Evolutionary conservation across 208 protist species (phyloP), one percentile per base, ranked within the genome.

Genomic region (Angomonas ambiguus): DNA sequence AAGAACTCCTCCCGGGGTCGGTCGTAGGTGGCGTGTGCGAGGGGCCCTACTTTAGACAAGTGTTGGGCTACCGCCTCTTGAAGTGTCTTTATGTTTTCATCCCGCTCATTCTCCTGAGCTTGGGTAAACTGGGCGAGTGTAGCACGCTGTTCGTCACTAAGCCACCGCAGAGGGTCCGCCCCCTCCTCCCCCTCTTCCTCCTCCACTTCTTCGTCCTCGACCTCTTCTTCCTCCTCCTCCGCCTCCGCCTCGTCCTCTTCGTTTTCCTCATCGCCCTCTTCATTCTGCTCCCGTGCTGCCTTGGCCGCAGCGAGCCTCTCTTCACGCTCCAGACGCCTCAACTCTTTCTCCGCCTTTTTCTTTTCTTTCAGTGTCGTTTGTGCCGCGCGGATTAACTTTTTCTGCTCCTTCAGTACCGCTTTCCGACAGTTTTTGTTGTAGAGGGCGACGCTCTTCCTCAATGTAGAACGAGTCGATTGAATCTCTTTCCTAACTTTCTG

Each of bases 81-180:
- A 42, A 87, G 45, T 24, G 58, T 55, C 25, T 61, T 33, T 8
- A 85, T 55, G 31, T 81, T 79, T 27, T 76, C 71, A 66, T 88
- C 76, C 11, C 82, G 76, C 32, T 72, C 67, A 48, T 77, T 76
- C 67, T 88, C 82, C 53, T 83, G 62, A 28, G 32, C 59, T 13
- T 69, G 32, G 59, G 71, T 66, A 56, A 85, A 82, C 20, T 27
- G 33, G 65, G 62, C 62, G 8, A 92, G 62, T 24, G 74, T 70
- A n/a, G 74, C 62, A 32, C 75, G 74, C 66, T 90, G 83, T 42
- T 74, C 68, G 25, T 79, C 77, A 32, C 76, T 76, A 25, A 90
- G 72, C 38, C 28, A 28, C 6, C 11, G 6, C 24, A 25, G n/a
- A 22, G n/a, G 3, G 18, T 51, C 63, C 24, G 59, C 31, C n/a